Conservation (phyloP, 768 basidiomycete genomes). For the Trametes cinnabarina region DNA sequence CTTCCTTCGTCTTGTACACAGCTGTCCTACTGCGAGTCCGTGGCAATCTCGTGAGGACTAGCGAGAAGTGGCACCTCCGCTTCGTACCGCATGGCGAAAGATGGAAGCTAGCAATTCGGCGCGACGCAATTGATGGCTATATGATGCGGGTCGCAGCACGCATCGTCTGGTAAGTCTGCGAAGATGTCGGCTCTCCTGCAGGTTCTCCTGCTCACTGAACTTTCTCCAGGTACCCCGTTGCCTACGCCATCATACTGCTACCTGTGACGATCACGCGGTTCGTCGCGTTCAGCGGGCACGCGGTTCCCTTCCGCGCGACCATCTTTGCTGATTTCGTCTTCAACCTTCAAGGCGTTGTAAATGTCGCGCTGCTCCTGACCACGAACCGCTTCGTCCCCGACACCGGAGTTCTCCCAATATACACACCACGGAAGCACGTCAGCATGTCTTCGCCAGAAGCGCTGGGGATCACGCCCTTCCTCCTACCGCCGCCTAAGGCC, state of each 20-base stretch:
- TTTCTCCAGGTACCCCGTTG: constrained; percentile 23
- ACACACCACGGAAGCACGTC: constrained; percentile 28
- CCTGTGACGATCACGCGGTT: constrained; percentile 37
- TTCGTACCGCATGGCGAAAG: constrained; percentile 31
- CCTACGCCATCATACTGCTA: constrained; percentile 32
- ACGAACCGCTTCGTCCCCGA: constrained; percentile 34
- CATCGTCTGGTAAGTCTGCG: constrained; percentile 32
- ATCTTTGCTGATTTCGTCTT: constrained; percentile 35
- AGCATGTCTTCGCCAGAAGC: constrained; percentile 23
- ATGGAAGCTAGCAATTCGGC: constrained; percentile 33
- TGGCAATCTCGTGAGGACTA: constrained; percentile 33
- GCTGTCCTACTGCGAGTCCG: constrained; percentile 37
- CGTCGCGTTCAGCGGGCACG: constrained; percentile 27
- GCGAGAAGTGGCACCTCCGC: constrained; percentile 31
- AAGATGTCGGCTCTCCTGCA: not conserved
- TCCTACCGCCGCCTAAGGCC: constrained; percentile 13
- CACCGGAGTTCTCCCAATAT: constrained; percentile 23
- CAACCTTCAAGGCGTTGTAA: constrained; percentile 35
- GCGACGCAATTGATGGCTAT: constrained; percentile 34
- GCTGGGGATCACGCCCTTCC: constrained; percentile 34
- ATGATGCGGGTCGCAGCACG: constrained; percentile 33
- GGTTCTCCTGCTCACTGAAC: no score
- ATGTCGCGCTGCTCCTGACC: constrained; percentile 30
- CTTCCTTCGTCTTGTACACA: constrained; percentile 35
- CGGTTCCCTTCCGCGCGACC: constrained; percentile 30